Evolutionary conservation across 2,329 filamentous ascomycete genomes (phyloP).

Genomic region (Coccinonectria pachysandricola): DNA sequence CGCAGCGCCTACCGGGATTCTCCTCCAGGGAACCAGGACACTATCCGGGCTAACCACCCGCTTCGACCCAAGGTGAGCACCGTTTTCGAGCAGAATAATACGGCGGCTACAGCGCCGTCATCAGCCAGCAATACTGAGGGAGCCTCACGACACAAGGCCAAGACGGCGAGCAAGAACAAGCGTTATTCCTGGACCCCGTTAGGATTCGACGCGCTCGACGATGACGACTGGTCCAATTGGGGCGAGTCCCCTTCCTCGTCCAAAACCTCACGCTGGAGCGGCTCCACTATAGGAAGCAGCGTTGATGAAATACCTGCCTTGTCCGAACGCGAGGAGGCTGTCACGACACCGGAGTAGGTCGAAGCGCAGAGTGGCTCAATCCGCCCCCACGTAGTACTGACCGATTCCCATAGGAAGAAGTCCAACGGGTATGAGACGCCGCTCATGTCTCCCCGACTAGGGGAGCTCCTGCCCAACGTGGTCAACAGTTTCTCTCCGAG

Average conservation of each 20-base stretch:
- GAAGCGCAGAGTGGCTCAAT: too few relatives aligned
- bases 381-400: too few relatives aligned
- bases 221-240: constrained; percentile 57
- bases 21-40: constrained; percentile 32
- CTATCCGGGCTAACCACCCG: constrained; percentile 33
- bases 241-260: constrained; percentile 40
- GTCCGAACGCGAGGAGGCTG: too few relatives aligned
- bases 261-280: constrained; percentile 53
- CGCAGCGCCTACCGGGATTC: constrained; percentile 11
- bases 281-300: constrained; percentile 40
- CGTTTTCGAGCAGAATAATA: constrained; percentile 29
- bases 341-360: too few relatives aligned
- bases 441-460: constrained; percentile 33
- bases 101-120: constrained; percentile 22
- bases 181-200: constrained; percentile 52
- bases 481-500: constrained; percentile 63
- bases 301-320: constrained; percentile 35
- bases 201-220: constrained; percentile 45
- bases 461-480: constrained; percentile 56
- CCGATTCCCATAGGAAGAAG: too few relatives aligned
- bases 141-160: constrained; percentile 24
- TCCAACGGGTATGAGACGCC: constrained; percentile 20
- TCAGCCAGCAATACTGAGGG: constrained; percentile 20
- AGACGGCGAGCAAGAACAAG: constrained; percentile 35
- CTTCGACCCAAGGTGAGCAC: constrained; percentile 32